Base-by-base conservation (phyloP, 345 rosid species). In the Syzygium aqueum region DNA sequence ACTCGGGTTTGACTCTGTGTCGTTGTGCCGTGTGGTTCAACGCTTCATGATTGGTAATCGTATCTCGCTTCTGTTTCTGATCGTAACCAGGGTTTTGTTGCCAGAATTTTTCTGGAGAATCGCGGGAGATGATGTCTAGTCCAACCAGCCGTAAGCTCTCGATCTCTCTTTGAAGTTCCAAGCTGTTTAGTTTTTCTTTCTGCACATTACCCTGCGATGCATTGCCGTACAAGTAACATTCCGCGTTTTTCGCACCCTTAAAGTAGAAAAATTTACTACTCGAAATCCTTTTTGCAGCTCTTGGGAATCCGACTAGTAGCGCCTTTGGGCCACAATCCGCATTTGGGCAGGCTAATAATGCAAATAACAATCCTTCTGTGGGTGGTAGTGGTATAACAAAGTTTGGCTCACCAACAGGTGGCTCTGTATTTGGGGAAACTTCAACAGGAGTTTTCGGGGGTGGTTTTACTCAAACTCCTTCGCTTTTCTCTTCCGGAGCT, bases 401-500 rank as follows among this genome's bases (percentile, higher is more conserved):
- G 15, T 97, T 97, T 87, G 98, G 95, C 3, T 88, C 97, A 43
- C 98, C 95, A 87, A 93, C 97, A 2, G 96, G 96, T 73, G 89
- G 93, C 87, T 93, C 99, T 51, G 73, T 94, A 23, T 95, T 96
- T 91, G 99, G 98, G 59, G 96, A 96, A 33, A 94, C 97, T 89
- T 93, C 99, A 80, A 96, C 96, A 7, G 98, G 99, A 43, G 94
- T 94, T 88, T 95, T 95, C 73, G 73, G 14, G n/a, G 73, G 67
- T 93, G 98, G 98, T 82, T 43, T 43, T 43, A 43, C 46, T 43
- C 46, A 43, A 43, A 43, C 46, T 43, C 46, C 46, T 43, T 88
- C 98, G 12, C 94, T 95, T 27, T 94, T 96, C 82, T 89, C 94
- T 11, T 93, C 98, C 30, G 89, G 92, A 17, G 52, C 95, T 56